Evolutionary conservation across 768 basidiomycete species (phyloP), one percentile per base, ranked within the genome.

Genomic region (Phaeotremella skinneri): DNA sequence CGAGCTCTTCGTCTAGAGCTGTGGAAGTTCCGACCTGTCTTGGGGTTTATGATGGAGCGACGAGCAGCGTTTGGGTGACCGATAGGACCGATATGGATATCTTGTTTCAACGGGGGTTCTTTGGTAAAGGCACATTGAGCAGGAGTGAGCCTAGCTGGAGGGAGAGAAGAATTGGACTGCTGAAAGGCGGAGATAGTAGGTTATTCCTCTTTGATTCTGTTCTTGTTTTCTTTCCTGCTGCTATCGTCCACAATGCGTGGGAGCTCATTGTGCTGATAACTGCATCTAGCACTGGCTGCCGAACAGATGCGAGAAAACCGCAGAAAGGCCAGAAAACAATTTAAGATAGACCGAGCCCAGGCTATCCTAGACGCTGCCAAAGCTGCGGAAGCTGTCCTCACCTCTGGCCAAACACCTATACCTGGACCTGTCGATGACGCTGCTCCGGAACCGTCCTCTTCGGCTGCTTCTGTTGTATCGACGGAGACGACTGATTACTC

Each of bases 71-170:
- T 7, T 96, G 91, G 91, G 82, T 98, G 2, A 79, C 82, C 0
- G 82, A 85, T 57, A 76, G 80, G 26, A 81, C 77, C 23, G 85
- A 91, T 72, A 84, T 85, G 43, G 81, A 81, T 63, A 78, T 86
- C 3, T 81, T 98, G 34, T 99, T 96, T 89, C 80, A 84, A 47
- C 79, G 88, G 59, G 96, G 96, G 0, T 97, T 98, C 79, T 99
- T 98, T 75, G 96, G 96, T 23, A 99, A 99, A 76, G 96, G 96
- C 0, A 88, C 89, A 72, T 80, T 99, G 52, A 93, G 90, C 39
- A 79, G 96, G 58, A 96, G 92, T 76, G 96, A 99, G 76, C 93
- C 94, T 6, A 90, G 85, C 55, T 99, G 96, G 96, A 80, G 86
- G 59, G 83, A 86, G 20, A 80, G 96, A 47, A 86, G 90, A 67